Evolutionary conservation across 208 protist genomes (phyloP).

Genomic region (Naegleria lovaniensis): DNA sequence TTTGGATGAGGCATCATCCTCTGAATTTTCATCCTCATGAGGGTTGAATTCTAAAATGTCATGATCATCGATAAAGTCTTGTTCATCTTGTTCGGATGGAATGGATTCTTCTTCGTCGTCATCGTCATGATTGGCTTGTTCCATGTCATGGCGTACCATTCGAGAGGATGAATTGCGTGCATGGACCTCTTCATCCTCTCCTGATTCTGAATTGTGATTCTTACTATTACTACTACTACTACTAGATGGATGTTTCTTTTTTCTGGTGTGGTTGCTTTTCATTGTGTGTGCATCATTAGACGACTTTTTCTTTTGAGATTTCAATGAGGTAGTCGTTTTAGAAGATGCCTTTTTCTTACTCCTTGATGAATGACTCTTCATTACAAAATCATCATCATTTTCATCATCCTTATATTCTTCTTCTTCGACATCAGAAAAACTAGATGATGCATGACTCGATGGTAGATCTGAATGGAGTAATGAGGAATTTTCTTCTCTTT

Average conservation of each 20-base stretch:
- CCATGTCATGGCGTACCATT: background rate
- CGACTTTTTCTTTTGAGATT: background rate
- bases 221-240: too few relatives aligned
- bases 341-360: background rate
- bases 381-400: conserved; percentile 20
- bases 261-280: background rate
- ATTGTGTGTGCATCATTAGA: background rate
- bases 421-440: background rate
- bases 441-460: background rate
- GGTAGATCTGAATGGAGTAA: too few relatives aligned
- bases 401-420: background rate
- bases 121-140: background rate
- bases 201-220: background rate
- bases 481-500: background rate
- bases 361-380: background rate
- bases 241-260: background rate
- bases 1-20: background rate
- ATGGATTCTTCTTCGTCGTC: background rate
- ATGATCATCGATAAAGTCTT: background rate
- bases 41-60: background rate
- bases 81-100: background rate
- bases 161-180: background rate
- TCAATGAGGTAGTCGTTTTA: background rate
- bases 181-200: background rate
- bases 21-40: background rate